Evolutionary conservation across 1,284 basidiomycete genomes (phyloP).

Genomic region (Apiotrichum brassicae): DNA sequence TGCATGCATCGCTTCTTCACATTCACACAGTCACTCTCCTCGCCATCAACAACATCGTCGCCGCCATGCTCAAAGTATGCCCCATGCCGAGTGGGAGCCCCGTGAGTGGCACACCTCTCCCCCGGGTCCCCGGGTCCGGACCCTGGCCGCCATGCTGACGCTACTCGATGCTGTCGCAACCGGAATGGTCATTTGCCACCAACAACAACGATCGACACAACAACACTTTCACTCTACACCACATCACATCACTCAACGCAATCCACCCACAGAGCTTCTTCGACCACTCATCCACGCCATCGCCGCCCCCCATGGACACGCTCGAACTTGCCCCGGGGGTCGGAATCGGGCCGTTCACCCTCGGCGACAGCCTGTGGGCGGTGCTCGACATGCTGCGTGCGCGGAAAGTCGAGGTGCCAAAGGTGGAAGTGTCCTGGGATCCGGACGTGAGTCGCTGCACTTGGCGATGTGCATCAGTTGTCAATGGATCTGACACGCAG

Average conservation of each 20-base stretch:
- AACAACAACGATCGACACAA: background rate
- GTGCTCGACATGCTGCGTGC: slow-evolving; percentile 61
- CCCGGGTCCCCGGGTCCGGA: too few relatives aligned
- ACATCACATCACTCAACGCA: background rate
- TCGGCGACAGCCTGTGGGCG: slow-evolving; percentile 74
- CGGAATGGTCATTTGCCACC: background rate
- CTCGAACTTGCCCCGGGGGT: slow-evolving; percentile 70
- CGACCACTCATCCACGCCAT: background rate
- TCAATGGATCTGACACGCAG: slow-evolving; percentile 19
- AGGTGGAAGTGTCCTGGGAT: slow-evolving; percentile 77
- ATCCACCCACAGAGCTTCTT: background rate
- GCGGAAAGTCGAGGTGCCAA: slow-evolving; percentile 57
- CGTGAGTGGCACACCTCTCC: too few relatives aligned
- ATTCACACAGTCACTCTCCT: background rate
- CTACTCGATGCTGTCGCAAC: background rate
- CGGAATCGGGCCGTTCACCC: slow-evolving; percentile 68
- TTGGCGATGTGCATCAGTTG: too few relatives aligned
- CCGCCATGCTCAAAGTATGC: background rate
- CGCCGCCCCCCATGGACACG: slow-evolving; percentile 42
- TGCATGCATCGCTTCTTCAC: background rate
- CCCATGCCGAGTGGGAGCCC: background rate
- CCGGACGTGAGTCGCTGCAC: slow-evolving; percentile 51
- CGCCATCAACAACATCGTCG: background rate
- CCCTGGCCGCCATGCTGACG: too few relatives aligned
- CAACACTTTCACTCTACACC: too few relatives aligned